These are phyloP conservation scores for Sequoia sempervirens DNA, from an alignment of 75 land plant species.

Conservation along the genomic window DNA sequence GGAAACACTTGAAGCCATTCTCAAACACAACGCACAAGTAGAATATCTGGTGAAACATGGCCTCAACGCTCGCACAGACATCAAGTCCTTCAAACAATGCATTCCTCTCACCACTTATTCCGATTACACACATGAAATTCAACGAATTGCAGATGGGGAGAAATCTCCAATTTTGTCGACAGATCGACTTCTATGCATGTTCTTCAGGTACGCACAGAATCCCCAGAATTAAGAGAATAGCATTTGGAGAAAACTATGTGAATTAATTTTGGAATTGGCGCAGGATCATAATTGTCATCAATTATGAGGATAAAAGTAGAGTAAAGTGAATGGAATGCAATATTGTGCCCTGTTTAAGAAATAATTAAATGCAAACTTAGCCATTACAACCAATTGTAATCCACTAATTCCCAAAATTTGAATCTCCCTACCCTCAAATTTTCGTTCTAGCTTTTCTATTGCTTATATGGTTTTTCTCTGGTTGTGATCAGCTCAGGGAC, in stretches of 20 bases:
- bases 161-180: constrained; percentile 25
- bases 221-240: too few relatives aligned
- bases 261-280: too few relatives aligned
- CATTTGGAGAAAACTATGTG: too few relatives aligned
- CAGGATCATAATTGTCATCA: too few relatives aligned
- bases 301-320: too few relatives aligned
- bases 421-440: neutral
- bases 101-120: constrained; percentile 34
- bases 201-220: constrained; percentile 22
- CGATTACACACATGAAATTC: constrained; percentile 27
- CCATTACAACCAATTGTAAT: too few relatives aligned
- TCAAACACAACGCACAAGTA: constrained; percentile 21
- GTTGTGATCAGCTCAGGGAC: constrained; percentile 38
- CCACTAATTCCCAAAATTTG: too few relatives aligned
- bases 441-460: neutral
- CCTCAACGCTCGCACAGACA: constrained; percentile 5
- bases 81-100: constrained; percentile 12
- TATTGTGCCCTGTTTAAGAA: too few relatives aligned
- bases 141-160: constrained; percentile 32
- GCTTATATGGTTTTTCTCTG: neutral
- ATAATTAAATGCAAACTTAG: too few relatives aligned
- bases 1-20: constrained; percentile 21
- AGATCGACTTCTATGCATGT: constrained; percentile 38
- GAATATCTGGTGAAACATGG: constrained; percentile 18
- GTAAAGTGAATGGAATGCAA: too few relatives aligned